Base-by-base conservation (phyloP, 1,284 basidiomycete species). In the Irpex lacteus region DNA sequence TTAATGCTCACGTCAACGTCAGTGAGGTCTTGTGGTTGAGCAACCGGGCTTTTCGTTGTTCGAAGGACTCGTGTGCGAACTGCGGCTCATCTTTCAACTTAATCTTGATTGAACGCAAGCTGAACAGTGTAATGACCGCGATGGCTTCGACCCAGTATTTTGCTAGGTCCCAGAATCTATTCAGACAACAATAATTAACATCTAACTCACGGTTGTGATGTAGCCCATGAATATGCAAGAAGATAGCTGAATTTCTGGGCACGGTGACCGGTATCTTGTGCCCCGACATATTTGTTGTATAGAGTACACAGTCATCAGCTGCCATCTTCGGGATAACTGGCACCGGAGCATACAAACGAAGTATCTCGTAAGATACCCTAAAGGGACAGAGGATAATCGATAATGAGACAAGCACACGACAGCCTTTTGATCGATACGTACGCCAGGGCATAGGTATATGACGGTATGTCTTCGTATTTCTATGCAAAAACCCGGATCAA, bases 311-410 rank as follows among this genome's bases (percentile, higher is more conserved):
- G 61, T 84, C 81, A 66, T 83, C 78, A 0, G 76, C 73, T 40
- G 78, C 77, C 9, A 70, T 61, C 71, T 87, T 87, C n/a, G 85
- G 83, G 26, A 87, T 75, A 2, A 61, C 67, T 1, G 72, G 68
- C 5, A 80, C 81, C 81, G 84, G 79, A 52, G 87, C 83, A 68
- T 83, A 87, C 67, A 88, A 73, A 19, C 87, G 78, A 11, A 89
- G 74, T 0, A 85, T 82, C 72, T 90, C 87, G 70, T 85, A 80
- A 63, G 85, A 77, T 1, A 85, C 82, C 7, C 84, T 86, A 38
- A 66, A 68, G 52, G 49, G 38, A 65, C 18, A 37, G 19, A 47
- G 26, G 26, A 26, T 26, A 26, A 26, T 26, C 26, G 26, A 26
- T 26, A 47, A 47, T 47, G 44, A 47, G 13, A 9, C 5, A n/a